Base-by-base conservation (phyloP, 2,329 filamentous ascomycete genomes). In the Alternaria metachromatica region DNA sequence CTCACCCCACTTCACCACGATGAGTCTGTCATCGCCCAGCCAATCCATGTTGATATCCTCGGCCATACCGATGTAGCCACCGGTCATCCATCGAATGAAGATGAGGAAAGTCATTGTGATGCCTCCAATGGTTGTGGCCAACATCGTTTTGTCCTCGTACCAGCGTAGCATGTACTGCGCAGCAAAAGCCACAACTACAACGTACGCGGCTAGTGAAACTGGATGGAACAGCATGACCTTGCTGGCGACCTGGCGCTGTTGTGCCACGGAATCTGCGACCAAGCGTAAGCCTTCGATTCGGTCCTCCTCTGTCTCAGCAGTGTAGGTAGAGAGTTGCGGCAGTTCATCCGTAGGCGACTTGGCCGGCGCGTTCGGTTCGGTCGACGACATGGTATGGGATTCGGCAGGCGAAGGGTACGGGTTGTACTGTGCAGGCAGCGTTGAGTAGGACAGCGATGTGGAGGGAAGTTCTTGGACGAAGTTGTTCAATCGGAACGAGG, bases 261-360 rank as follows among this genome's bases (percentile, higher is more conserved):
- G 91, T 37, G 92, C 92, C 54, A 96, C 87, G 62, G 90, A 93
- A 80, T 95, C 92, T 64, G 93, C 90, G 43, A 97, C 86, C 20
- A 97, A 87, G 66, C 87, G 87, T 55, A 97, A 84, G 18, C 90
- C 90, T 60, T 88, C 85, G 66, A 89, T 81, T 75, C 90, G 89
- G 77, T 94, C 90, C 55, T 84, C 76, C 54, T 87, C 82, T 54
- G 78, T 72, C 55, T 76, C 76, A 23, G 84, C 78, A 13, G 82
- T 78, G 70, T 88, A 87, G 55, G 92, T 88, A 55, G 86, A 87
- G 46, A 94, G 86, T 9, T 89, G 86, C 6, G 90, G 85, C 63
- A 86, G 80, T 44, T 63, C 72, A 30, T 74, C 67, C 28, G 64
- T 59, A 12, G 72, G 69, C 12, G 67, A 44, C 43, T 72, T 69